Evolutionary conservation across 169 alveolate species (phyloP).

Genomic region (Plasmodium malariae): DNA sequence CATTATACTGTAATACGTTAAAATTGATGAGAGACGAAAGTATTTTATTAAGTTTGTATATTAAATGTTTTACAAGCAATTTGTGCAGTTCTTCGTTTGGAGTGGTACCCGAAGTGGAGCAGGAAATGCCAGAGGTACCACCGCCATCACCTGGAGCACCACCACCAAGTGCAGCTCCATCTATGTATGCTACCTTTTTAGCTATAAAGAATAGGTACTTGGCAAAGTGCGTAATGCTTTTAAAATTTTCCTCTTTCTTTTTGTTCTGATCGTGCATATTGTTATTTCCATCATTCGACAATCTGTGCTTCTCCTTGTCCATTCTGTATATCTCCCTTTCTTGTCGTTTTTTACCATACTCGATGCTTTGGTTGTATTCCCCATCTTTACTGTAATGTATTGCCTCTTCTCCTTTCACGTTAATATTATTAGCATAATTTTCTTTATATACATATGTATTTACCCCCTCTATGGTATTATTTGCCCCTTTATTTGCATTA

Average conservation of each 20-base stretch:
- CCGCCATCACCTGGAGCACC: too few species aligned
- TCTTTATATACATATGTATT: constrained; percentile 18
- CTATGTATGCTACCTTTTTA: constrained; percentile 39
- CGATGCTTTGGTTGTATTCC: not conserved
- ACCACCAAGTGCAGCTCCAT: too few species aligned
- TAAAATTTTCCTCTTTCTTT: constrained; percentile 45
- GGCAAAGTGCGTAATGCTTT: constrained; percentile 64
- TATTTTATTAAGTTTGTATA: constrained; percentile 49
- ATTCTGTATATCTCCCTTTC: not conserved
- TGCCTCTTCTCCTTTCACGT: not conserved
- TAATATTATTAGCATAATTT: not conserved
- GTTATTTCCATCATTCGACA: not conserved
- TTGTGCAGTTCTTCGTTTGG: constrained; percentile 34
- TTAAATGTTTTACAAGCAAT: constrained; percentile 43
- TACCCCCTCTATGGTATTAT: not conserved
- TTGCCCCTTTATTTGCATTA: not conserved
- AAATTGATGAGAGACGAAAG: constrained; percentile 45
- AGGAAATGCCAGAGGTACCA: too few species aligned
- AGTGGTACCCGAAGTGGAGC: too few species aligned
- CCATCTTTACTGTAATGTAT: not conserved
- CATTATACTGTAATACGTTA: constrained; percentile 54
- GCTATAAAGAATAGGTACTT: constrained; percentile 70
- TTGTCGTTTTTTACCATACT: not conserved
- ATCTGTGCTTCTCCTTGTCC: not conserved
- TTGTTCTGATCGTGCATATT: not conserved